Evolutionary conservation across 805 yeast genomes (phyloP).

Genomic region (Sugiyamaella floridensis): DNA sequence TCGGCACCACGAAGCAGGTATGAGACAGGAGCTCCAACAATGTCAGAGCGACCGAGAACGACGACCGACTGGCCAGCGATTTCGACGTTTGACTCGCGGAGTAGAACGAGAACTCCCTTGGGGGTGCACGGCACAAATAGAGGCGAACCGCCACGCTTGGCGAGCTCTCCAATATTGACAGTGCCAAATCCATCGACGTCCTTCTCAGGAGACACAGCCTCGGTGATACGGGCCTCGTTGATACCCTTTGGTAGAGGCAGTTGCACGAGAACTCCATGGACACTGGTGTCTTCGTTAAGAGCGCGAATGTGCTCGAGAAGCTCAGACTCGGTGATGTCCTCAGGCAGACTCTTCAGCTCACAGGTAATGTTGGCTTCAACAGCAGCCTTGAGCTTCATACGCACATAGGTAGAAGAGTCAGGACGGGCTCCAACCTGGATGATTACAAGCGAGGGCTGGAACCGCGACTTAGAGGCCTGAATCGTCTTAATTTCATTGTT

Average conservation of each 20-base stretch:
- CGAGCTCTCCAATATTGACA: slow-evolving; percentile 80
- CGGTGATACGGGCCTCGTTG: slow-evolving; percentile 71
- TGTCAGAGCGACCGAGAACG: slow-evolving; percentile 93
- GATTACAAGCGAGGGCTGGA: slow-evolving; percentile 72
- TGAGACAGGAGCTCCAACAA: slow-evolving; percentile 92
- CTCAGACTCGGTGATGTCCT: slow-evolving; percentile 52
- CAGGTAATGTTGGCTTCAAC: slow-evolving; percentile 72
- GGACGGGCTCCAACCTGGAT: slow-evolving; percentile 88
- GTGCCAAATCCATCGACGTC: slow-evolving; percentile 96
- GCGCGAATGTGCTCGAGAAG: slow-evolving; percentile 48
- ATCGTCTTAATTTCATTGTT: slow-evolving; percentile 43
- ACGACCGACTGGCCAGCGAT: slow-evolving; percentile 77
- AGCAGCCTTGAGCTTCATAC: slow-evolving; percentile 87
- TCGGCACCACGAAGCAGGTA: slow-evolving; percentile 72
- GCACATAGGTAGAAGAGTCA: slow-evolving; percentile 87
- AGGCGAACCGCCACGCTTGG: slow-evolving; percentile 57
- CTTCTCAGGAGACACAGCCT: slow-evolving; percentile 70
- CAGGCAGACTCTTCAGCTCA: slow-evolving; percentile 56
- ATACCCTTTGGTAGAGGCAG: slow-evolving; percentile 81
- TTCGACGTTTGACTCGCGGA: slow-evolving; percentile 57
- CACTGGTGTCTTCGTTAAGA: slow-evolving; percentile 65
- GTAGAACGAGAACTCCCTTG: slow-evolving; percentile 76
- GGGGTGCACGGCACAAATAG: slow-evolving; percentile 92
- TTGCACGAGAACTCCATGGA: slow-evolving; percentile 85
- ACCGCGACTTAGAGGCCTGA: slow-evolving; percentile 40